Evolutionary conservation across 768 basidiomycete genomes (phyloP).

Genomic region (Lentinula lateritia): DNA sequence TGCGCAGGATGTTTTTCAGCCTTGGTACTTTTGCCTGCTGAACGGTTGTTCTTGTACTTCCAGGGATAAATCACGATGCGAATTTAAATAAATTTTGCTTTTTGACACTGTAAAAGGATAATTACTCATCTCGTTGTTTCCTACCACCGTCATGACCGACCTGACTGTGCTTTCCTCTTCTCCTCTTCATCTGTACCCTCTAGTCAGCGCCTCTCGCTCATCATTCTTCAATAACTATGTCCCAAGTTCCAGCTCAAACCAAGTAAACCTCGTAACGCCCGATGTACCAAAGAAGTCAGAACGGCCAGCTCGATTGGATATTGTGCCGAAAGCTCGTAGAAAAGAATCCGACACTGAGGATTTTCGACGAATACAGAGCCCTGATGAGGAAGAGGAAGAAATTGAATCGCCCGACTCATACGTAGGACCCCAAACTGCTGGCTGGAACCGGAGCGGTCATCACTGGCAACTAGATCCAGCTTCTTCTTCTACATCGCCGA

Average conservation of each 20-base stretch:
- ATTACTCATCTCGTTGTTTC: not conserved
- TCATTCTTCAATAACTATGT: constrained; percentile 10
- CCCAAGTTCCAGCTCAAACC: constrained; percentile 10
- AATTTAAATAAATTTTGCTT: too few relatives aligned
- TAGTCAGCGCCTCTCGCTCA: constrained; percentile 13
- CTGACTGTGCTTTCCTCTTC: constrained; percentile 39
- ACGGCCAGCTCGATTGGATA: not conserved
- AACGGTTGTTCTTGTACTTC: too few relatives aligned
- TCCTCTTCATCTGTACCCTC: constrained; percentile 38
- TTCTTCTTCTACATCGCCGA: constrained; percentile 10
- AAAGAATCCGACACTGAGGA: constrained; percentile 13
- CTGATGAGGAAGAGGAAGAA: not conserved
- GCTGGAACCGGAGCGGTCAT: not conserved
- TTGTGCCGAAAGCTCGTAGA: not conserved
- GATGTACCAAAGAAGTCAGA: not conserved
- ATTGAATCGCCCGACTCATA: constrained; percentile 1
- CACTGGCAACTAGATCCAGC: constrained; percentile 16
- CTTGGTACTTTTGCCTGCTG: too few relatives aligned
- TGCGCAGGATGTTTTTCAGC: too few relatives aligned
- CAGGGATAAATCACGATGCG: too few relatives aligned
- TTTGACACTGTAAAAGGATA: too few relatives aligned
- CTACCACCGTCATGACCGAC: constrained; percentile 34
- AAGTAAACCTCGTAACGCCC: not conserved
- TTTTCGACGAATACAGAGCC: not conserved
- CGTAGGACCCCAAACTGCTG: not conserved